A percentile compares a stretch with the other conserved stretches of the same genome.
Evolutionary conservation across 768 basidiomycete genomes (phyloP).

Genomic region (Lactifluus rugatus): DNA sequence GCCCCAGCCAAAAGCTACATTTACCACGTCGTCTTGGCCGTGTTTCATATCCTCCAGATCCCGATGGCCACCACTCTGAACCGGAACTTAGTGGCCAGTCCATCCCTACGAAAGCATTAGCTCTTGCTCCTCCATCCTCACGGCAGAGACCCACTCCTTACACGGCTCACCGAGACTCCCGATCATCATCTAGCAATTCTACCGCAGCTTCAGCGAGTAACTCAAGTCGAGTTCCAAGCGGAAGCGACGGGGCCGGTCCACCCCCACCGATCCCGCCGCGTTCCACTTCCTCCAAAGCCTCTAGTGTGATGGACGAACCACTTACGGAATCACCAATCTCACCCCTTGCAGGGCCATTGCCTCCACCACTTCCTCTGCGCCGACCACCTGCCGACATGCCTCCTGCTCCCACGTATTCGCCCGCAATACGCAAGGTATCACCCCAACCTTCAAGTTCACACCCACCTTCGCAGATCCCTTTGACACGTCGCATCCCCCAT

Average conservation of each 20-base stretch:
- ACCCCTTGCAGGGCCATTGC: neutral
- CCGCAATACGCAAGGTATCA: neutral
- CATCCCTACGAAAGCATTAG: neutral
- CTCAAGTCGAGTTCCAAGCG: conserved; percentile 1
- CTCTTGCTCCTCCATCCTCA: neutral
- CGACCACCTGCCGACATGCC: neutral
- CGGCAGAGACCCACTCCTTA: neutral
- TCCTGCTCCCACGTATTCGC: neutral
- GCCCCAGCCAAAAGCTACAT: neutral
- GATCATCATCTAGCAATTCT: neutral
- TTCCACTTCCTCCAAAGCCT: neutral
- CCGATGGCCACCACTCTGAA: neutral
- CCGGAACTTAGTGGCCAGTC: neutral
- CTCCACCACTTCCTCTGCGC: conserved; percentile 9
- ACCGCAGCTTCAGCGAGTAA: neutral
- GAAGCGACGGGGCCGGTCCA: conserved; percentile 3
- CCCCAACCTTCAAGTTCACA: neutral
- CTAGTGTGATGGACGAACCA: neutral
- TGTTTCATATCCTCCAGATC: conserved; percentile 6
- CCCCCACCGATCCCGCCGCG: conserved; percentile 8
- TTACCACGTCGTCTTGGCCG: conserved; percentile 9
- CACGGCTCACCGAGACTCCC: neutral
- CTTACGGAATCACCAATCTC: conserved; percentile 7
- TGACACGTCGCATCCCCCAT: neutral
- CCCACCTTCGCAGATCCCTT: neutral